These are phyloP conservation scores for Globisporangium radiosum DNA, from an alignment of 352 stramenopile genomes.

Conservation along the genomic window DNA sequence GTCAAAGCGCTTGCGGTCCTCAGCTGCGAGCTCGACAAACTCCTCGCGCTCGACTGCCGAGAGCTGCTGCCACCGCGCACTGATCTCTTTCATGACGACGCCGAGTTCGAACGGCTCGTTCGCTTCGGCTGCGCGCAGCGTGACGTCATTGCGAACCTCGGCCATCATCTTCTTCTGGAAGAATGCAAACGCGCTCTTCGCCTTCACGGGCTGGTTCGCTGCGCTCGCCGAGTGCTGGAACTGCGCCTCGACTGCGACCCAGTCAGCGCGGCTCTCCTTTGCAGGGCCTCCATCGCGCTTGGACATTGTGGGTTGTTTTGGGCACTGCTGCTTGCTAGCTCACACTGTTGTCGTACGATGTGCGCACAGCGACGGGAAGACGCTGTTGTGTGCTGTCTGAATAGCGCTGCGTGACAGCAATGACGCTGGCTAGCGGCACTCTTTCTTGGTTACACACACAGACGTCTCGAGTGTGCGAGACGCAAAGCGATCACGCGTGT, in stretches of 20 bases:
- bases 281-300: slow-evolving; percentile 16
- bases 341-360: no score
- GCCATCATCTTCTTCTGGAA: slow-evolving; percentile 74
- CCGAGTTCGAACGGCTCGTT: slow-evolving; percentile 58
- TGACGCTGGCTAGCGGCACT: no score
- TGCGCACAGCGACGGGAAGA: no score
- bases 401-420: no score
- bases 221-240: slow-evolving; percentile 39
- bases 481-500: no score
- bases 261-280: slow-evolving; percentile 68
- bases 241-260: slow-evolving; percentile 74
- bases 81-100: slow-evolving; percentile 66
- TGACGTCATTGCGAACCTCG: slow-evolving; percentile 54
- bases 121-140: slow-evolving; percentile 28
- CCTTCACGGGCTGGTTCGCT: slow-evolving; percentile 42
- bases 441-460: no score
- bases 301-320: slow-evolving; percentile 8
- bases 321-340: no score
- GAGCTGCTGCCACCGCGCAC: slow-evolving; percentile 67
- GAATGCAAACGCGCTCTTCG: slow-evolving; percentile 70
- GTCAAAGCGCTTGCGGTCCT: slow-evolving; percentile 65
- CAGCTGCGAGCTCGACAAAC: slow-evolving; percentile 55
- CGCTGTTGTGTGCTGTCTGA: no score
- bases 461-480: no score
- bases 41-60: slow-evolving; percentile 55